Evolutionary conservation across 2,329 filamentous ascomycete species (phyloP).

Genomic region (Hypomyces perniciosus): DNA sequence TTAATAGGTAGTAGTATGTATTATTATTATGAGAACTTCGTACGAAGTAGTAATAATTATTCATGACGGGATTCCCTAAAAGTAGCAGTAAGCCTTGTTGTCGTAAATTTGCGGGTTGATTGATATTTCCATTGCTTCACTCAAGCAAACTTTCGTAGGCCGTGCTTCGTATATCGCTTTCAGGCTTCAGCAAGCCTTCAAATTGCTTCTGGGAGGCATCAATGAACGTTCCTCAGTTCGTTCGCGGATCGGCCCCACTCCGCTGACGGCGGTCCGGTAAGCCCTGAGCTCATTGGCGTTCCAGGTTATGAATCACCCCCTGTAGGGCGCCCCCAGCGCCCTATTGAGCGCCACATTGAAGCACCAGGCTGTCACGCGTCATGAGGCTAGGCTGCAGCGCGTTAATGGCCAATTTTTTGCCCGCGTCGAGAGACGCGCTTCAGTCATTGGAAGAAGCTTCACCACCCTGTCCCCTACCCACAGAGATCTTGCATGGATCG

Average conservation of each 20-base stretch:
- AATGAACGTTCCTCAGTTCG: not conserved
- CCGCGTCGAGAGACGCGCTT: constrained; percentile 9
- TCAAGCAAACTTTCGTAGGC: no score
- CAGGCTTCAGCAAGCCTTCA: no score
- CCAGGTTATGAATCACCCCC: no score
- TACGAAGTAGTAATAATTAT: not conserved
- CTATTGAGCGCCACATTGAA: not conserved
- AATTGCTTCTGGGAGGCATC: no score
- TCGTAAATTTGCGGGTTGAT: no score
- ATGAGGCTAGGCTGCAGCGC: constrained; percentile 6
- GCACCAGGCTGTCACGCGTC: constrained; percentile 3
- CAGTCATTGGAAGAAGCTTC: not conserved
- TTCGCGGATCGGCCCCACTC: not conserved
- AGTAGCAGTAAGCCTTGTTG: no score
- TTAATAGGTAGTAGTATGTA: no score
- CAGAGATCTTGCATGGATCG: not conserved
- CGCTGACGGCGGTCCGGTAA: not conserved
- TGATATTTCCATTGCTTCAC: no score
- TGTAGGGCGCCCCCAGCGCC: no score
- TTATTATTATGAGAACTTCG: no score
- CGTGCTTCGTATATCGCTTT: no score
- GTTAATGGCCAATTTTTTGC: constrained; percentile 8
- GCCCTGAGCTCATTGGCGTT: no score
- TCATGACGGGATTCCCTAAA: not conserved
- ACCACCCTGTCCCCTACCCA: not conserved